Percentiles rank a stretch among this genome's conserved stretches.
These are phyloP conservation scores for Huntiella bhutanensis DNA, from an alignment of 2,329 filamentous ascomycete species.

Conservation along the genomic window DNA sequence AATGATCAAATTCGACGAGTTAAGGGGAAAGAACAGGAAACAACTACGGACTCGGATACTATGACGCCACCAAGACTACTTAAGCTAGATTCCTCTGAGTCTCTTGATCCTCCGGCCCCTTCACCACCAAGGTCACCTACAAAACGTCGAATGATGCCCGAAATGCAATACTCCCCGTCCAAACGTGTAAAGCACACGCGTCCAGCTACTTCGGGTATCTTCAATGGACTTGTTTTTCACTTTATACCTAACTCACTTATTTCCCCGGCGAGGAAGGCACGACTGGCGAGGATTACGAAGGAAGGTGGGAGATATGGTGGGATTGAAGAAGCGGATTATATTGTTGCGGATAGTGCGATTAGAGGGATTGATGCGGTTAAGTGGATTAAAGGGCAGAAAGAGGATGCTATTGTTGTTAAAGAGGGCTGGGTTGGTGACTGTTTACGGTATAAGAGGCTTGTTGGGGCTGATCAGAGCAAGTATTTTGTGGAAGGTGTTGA, in stretches of 20 bases:
- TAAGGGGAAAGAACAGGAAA: no score
- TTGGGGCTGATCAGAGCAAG: slow-evolving; percentile 38
- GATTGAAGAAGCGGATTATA: slow-evolving; percentile 47
- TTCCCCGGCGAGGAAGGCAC: slow-evolving; percentile 42
- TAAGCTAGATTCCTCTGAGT: no score
- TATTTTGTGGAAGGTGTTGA: slow-evolving; percentile 38
- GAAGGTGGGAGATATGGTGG: slow-evolving; percentile 55
- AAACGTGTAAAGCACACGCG: no score
- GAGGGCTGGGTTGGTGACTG: slow-evolving; percentile 53
- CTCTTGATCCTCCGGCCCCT: no score
- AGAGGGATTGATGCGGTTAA: slow-evolving; percentile 43
- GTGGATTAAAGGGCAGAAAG: slow-evolving; percentile 17
- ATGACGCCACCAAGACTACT: no score
- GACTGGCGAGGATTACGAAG: slow-evolving; percentile 57
- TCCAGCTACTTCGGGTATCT: slow-evolving; percentile 23
- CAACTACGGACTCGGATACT: no score
- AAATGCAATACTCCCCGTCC: no score
- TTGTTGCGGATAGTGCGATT: slow-evolving; percentile 57
- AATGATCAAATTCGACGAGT: no score
- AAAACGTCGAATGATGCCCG: no score
- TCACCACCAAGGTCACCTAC: no score
- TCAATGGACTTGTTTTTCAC: slow-evolving; percentile 44
- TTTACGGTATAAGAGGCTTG: slow-evolving; percentile 34
- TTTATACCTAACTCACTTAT: slow-evolving; percentile 71
- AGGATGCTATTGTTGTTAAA: slow-evolving; percentile 36